Evolutionary conservation across 768 basidiomycete species (phyloP), one percentile per base, ranked within the genome.

Genomic region (Mycena alexandri): DNA sequence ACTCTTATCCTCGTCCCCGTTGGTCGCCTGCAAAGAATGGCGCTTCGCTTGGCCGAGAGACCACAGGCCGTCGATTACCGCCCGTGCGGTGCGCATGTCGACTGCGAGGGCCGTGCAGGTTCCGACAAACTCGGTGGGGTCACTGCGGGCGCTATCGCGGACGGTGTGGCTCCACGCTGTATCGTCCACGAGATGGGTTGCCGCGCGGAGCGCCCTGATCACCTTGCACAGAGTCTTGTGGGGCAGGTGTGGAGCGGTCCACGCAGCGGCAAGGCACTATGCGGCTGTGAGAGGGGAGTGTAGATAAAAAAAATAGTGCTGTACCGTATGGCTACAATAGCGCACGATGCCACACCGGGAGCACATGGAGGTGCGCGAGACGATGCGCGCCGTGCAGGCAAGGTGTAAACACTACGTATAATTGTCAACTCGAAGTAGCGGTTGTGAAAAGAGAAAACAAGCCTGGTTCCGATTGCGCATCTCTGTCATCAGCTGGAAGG

Each of bases 381-480:
- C 48, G 17, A 52, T 61, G 24, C 38, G 48, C 24, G 48, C 36
- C 6, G 60, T 61, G 50, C 60, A 61, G 38, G 38, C 38, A 43
- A 61, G 24, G 50, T 61, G 48, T 24, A 52, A 43, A 25, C 60
- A 61, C 60, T 61, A 33, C 36, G 22, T 29, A 41, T 19, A 38
- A 33, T 41, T 41, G 16, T 41, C 22, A 43, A 41, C 38, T 50
- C 38, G 17, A 42, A 42, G 34, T 36, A 61, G 55, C 41, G 55
- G 38, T 43, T 34, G 50, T 38, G 50, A 43, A 42, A 61, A 38
- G 36, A 61, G 60, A 33, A 24, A 33, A 61, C 50, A 24, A 19
- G 19, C 60, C 60, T 61, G 60, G 41, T 61, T 61, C 38, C 60
- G 60, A 25, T 61, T 61, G 50, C 60, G 60, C 38, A 61, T 50